Evolutionary conservation across 805 yeast species (phyloP).

Genomic region (Starmerella geochares): DNA sequence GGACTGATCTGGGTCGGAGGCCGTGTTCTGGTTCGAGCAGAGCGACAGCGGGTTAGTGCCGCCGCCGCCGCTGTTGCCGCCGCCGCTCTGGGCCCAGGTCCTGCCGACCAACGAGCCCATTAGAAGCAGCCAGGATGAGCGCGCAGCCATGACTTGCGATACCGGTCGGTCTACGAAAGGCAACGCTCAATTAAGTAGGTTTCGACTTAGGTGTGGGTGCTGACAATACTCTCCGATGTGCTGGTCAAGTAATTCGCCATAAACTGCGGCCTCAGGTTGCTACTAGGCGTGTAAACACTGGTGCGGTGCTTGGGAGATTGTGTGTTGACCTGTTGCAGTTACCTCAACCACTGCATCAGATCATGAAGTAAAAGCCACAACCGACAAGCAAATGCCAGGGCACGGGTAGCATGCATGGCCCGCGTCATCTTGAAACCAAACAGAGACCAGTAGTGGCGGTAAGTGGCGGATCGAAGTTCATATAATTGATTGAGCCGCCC

Average conservation of each 20-base stretch:
- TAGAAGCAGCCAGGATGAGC: neutral
- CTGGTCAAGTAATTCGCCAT: neutral
- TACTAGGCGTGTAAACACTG: neutral
- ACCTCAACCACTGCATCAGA: constrained; percentile 2
- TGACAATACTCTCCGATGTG: neutral
- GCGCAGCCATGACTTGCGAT: neutral
- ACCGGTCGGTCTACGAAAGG: neutral
- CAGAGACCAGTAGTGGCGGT: neutral
- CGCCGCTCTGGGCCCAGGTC: constrained; percentile 1
- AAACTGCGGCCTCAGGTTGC: neutral
- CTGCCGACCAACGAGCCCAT: neutral
- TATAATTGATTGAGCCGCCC: too few relatives aligned
- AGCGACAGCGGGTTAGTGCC: constrained; percentile 24
- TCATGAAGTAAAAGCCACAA: neutral
- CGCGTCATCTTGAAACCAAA: neutral
- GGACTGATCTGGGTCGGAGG: constrained; percentile 20
- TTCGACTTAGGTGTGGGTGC: neutral
- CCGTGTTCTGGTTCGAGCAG: constrained; percentile 39
- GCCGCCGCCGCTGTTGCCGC: constrained; percentile 7
- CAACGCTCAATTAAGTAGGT: neutral
- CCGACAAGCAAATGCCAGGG: constrained; percentile 4
- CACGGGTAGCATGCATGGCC: neutral
- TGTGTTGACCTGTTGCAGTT: neutral
- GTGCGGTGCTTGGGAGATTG: neutral
- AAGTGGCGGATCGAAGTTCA: neutral